Evolutionary conservation across 2,329 filamentous ascomycete genomes (phyloP).

Genomic region (Penicillium verrucosum): DNA sequence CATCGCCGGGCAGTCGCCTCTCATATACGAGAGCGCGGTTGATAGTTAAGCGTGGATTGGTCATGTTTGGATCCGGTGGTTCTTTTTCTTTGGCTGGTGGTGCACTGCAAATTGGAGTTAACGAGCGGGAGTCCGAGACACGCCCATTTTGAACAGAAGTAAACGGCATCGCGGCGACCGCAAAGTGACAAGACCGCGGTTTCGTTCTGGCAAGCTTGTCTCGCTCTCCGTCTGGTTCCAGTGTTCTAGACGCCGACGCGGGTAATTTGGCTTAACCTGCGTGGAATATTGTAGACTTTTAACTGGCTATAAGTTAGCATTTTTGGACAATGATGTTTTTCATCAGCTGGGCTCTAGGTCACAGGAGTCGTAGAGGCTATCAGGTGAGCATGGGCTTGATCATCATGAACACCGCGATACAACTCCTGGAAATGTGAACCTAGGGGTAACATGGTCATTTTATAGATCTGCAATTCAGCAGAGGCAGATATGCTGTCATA

Average conservation of each 20-base stretch:
- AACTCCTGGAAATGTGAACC: not conserved
- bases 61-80: constrained; percentile 35
- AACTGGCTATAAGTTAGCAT: not conserved
- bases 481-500: not conserved
- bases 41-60: constrained; percentile 36
- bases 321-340: not conserved
- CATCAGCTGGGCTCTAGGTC: constrained; percentile 8
- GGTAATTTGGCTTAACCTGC: not conserved
- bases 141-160: not conserved
- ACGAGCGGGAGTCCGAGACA: not conserved
- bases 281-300: not conserved
- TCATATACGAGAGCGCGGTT: constrained; percentile 50
- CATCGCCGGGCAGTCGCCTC: constrained; percentile 46
- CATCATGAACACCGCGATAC: not conserved
- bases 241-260: not conserved
- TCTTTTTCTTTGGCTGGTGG: constrained; percentile 8
- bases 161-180: constrained; percentile 5
- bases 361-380: not conserved
- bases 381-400: constrained; percentile 7
- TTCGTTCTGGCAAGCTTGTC: constrained; percentile 1
- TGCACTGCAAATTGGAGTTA: not conserved
- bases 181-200: constrained; percentile 8
- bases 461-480: not conserved
- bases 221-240: constrained; percentile 17
- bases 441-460: not conserved